phyloP scores from a whole-genome alignment of 805 yeast genomes.

The Candida multigemmis region DNA sequence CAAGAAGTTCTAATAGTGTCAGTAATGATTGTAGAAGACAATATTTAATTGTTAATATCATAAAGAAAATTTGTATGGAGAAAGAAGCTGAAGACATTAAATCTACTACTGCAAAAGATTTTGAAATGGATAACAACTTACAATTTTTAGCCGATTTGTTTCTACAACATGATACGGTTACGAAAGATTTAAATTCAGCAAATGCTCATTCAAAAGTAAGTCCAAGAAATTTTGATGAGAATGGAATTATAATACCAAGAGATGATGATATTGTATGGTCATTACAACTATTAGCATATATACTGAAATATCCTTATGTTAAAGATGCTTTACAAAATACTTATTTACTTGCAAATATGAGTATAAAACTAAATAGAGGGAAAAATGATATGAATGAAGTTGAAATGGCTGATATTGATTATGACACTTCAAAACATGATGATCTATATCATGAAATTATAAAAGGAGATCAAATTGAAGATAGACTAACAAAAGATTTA shows the following conservation, averaged over 20 bases:
- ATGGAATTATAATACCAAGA: constrained; percentile 78
- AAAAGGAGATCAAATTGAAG: constrained; percentile 22
- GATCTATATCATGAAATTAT: constrained; percentile 24
- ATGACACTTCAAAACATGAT: too few species aligned
- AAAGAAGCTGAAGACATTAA: constrained; percentile 27
- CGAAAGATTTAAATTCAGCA: constrained; percentile 7
- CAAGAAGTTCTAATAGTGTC: constrained; percentile 5
- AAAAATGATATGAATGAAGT: constrained; percentile 7
- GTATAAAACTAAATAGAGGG: constrained; percentile 25
- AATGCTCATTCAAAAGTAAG: constrained; percentile 22
- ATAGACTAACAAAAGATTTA: constrained; percentile 25
- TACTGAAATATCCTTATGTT: constrained; percentile 80
- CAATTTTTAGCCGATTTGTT: constrained; percentile 32
- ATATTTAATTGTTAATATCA: constrained; percentile 23
- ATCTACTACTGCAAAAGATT: constrained; percentile 20
- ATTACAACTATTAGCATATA: constrained; percentile 82
- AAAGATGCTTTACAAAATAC: constrained; percentile 69
- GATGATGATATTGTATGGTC: constrained; percentile 95
- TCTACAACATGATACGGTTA: constrained; percentile 22
- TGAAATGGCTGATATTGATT: not conserved
- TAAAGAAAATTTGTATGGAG: constrained; percentile 28
- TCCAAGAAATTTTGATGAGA: constrained; percentile 30
- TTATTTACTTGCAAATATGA: constrained; percentile 62
- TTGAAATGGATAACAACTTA: constrained; percentile 33
- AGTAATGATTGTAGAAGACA: constrained; percentile 25